These are phyloP conservation scores for Diaporthe vaccinii DNA, from an alignment of 2,329 filamentous ascomycete genomes.

Conservation along the genomic window DNA sequence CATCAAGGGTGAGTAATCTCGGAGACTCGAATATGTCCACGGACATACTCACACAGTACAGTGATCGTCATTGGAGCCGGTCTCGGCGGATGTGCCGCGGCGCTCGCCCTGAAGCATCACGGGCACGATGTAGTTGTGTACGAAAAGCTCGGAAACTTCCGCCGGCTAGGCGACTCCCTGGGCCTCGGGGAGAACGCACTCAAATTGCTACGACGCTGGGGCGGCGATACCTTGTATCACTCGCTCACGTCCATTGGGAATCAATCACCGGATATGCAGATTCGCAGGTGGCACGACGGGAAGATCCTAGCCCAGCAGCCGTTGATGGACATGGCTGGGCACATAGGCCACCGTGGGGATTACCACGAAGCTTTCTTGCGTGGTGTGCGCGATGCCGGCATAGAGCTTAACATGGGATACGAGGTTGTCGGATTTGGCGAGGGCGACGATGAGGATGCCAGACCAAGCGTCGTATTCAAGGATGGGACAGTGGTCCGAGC, in stretches of 20 bases:
- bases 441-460: conserved; percentile 36
- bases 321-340: conserved; percentile 64
- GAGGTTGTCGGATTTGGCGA: conserved; percentile 56
- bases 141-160: conserved; percentile 59
- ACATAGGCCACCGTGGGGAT: conserved; percentile 60
- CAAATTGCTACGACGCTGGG: conserved; percentile 60
- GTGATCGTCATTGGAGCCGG: conserved; percentile 65
- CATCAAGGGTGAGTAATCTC: conserved; percentile 21
- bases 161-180: conserved; percentile 58
- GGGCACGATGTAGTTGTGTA: conserved; percentile 59
- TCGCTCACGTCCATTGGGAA: conserved; percentile 60
- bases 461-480: conserved; percentile 51
- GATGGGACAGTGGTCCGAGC: conserved; percentile 55
- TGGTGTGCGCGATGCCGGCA: conserved; percentile 54
- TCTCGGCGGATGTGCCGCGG: conserved; percentile 62
- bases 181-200: conserved; percentile 62
- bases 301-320: conserved; percentile 61
- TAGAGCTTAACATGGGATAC: conserved; percentile 56
- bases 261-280: conserved; percentile 61
- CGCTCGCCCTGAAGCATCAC: conserved; percentile 62
- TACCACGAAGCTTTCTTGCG: conserved; percentile 58
- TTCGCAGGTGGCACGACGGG: conserved; percentile 61
- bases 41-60: conserved; percentile 40
- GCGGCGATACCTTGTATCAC: conserved; percentile 52
- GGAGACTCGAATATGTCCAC: neutral